phyloP scores from a whole-genome alignment of 2,329 filamentous ascomycete genomes.

The Aureobasidium sp. region DNA sequence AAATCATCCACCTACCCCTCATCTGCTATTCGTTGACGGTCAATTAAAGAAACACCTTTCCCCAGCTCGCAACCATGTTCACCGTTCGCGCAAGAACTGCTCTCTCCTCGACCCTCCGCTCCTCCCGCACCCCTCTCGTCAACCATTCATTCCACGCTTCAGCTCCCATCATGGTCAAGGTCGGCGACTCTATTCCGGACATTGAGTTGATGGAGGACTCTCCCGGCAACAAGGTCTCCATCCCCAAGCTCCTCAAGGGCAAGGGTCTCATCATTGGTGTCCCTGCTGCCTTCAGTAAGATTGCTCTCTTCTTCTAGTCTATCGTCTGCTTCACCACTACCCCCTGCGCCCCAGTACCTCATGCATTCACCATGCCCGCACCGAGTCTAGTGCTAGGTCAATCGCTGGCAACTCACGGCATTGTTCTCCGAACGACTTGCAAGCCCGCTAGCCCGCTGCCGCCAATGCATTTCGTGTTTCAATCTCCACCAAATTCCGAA shows the following conservation, averaged over 20 bases:
- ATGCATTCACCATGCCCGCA: background rate
- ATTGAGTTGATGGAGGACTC: conserved; percentile 72
- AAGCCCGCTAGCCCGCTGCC: no score
- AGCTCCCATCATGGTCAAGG: conserved; percentile 56
- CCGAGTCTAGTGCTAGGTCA: background rate
- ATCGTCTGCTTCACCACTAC: background rate
- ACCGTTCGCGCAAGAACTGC: conserved; percentile 21
- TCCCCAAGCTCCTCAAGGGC: conserved; percentile 67
- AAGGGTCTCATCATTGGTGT: conserved; percentile 81
- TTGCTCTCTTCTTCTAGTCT: background rate
- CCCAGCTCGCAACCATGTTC: conserved; percentile 20
- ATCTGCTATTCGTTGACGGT: background rate
- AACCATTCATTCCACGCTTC: conserved; percentile 54
- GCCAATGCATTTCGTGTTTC: background rate
- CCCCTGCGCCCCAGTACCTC: background rate
- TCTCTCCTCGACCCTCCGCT: conserved; percentile 15
- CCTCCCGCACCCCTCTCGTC: conserved; percentile 14
- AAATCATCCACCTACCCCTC: conserved; percentile 10
- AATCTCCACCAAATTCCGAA: background rate
- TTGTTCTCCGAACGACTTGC: background rate
- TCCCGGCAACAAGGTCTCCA: conserved; percentile 86
- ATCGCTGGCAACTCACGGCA: background rate
- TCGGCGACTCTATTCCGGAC: conserved; percentile 71
- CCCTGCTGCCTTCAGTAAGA: conserved; percentile 45
- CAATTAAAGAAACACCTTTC: conserved; percentile 7